A percentile compares a stretch with the other conserved stretches of the same genome.
Evolutionary conservation across 1,284 basidiomycete genomes (phyloP).

Genomic region (Golubevia pallescens): DNA sequence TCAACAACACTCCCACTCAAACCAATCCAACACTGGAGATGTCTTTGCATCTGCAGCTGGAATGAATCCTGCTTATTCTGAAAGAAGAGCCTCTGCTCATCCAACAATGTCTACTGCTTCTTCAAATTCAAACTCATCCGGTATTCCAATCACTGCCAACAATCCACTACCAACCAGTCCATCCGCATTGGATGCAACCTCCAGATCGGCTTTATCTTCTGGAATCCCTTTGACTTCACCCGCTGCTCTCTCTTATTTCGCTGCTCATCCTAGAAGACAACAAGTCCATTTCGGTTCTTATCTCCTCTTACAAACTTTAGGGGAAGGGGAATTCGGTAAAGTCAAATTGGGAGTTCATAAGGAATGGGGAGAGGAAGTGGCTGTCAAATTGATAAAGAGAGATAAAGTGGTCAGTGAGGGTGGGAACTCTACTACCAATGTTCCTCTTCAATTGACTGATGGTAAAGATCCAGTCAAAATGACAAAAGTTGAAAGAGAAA

Average conservation of each 20-base stretch:
- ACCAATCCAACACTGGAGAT: background rate
- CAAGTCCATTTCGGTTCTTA: constrained; percentile 64
- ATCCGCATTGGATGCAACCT: constrained; percentile 12
- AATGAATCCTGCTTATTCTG: constrained; percentile 18
- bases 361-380: constrained; percentile 94
- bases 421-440: too few species aligned
- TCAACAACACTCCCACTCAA: background rate
- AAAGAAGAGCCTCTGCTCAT: constrained; percentile 51
- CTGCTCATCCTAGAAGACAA: constrained; percentile 59
- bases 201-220: constrained; percentile 9
- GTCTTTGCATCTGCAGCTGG: background rate
- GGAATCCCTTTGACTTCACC: constrained; percentile 60
- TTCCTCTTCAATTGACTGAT: constrained; percentile 26
- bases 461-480: constrained; percentile 69
- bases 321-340: constrained; percentile 99
- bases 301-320: constrained; percentile 60
- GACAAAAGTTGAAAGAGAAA: constrained; percentile 96
- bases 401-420: constrained; percentile 49
- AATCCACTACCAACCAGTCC: constrained; percentile 32
- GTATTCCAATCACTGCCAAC: background rate
- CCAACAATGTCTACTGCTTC: constrained; percentile 33
- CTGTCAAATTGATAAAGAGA: constrained; percentile 94
- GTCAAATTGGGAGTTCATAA: constrained; percentile 97
- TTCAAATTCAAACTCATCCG: background rate
- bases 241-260: constrained; percentile 59